Conservation (phyloP, 306 rosid species). For the Canavalia ensiformis region DNA sequence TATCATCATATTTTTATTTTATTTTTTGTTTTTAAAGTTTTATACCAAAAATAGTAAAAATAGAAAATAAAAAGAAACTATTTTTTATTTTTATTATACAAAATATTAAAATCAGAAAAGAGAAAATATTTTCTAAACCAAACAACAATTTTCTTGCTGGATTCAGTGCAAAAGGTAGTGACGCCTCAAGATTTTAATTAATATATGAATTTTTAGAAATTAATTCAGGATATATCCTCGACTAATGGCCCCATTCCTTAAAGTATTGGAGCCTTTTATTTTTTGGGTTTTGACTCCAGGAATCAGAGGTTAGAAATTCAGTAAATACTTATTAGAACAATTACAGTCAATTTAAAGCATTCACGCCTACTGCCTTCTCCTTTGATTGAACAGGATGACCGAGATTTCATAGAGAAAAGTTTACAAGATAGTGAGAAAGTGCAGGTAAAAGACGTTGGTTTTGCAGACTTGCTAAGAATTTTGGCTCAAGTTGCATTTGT, state of each 20-base stretch:
- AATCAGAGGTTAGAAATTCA: neutral
- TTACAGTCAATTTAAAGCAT: conserved; percentile 20
- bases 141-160: neutral
- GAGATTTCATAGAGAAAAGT: conserved; percentile 68
- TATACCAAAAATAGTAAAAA: too few relatives aligned
- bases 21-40: too few relatives aligned
- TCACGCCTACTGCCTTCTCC: neutral
- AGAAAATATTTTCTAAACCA: too few relatives aligned
- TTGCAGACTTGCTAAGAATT: neutral
- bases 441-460: conserved; percentile 63
- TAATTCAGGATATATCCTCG: neutral
- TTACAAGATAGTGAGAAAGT: conserved; percentile 84
- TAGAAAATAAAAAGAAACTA: too few relatives aligned
- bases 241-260: neutral
- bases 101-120: too few relatives aligned
- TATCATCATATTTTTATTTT: too few relatives aligned
- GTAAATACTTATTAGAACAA: neutral
- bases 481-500: neutral
- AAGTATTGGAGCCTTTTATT: neutral
- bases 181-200: conserved; percentile 12
- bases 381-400: conserved; percentile 64
- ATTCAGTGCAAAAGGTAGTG: conserved; percentile 2
- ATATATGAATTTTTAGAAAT: conserved; percentile 11
- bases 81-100: too few relatives aligned
- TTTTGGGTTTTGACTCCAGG: neutral